Evolutionary conservation across 2,329 filamentous ascomycete species (phyloP).

Genomic region (Aureobasidium sp.): DNA sequence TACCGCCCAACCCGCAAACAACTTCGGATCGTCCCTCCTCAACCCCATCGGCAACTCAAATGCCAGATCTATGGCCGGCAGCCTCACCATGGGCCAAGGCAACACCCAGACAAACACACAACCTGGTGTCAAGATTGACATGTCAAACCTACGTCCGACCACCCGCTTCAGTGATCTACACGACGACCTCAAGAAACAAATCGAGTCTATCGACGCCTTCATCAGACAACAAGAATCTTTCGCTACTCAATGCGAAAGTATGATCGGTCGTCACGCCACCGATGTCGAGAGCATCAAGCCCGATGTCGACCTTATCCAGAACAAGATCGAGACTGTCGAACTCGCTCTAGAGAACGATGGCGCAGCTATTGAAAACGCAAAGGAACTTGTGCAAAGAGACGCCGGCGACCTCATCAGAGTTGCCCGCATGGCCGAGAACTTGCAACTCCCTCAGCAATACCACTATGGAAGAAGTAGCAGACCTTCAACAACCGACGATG

Average conservation of each 20-base stretch:
- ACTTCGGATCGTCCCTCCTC: slow-evolving; percentile 18
- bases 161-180: slow-evolving; percentile 88
- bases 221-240: slow-evolving; percentile 72
- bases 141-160: slow-evolving; percentile 70
- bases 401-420: slow-evolving; percentile 61
- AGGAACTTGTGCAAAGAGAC: slow-evolving; percentile 54
- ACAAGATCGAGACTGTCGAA: slow-evolving; percentile 55
- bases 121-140: slow-evolving; percentile 67
- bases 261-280: slow-evolving; percentile 54
- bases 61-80: slow-evolving; percentile 22
- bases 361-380: slow-evolving; percentile 48
- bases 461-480: slow-evolving; percentile 36
- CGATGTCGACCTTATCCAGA: slow-evolving; percentile 56
- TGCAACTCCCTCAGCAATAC: slow-evolving; percentile 59
- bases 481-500: slow-evolving; percentile 17
- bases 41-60: slow-evolving; percentile 10
- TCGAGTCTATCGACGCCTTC: slow-evolving; percentile 68
- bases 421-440: slow-evolving; percentile 66
- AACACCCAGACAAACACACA: slow-evolving; percentile 40
- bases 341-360: slow-evolving; percentile 56
- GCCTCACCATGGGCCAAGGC: slow-evolving; percentile 40
- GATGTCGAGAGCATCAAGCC: slow-evolving; percentile 56
- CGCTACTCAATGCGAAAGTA: slow-evolving; percentile 64
- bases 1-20: slow-evolving; percentile 20
- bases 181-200: slow-evolving; percentile 68